phyloP scores from a whole-genome alignment of 176 grass and related monocot genomes.

The Juncus effusus region DNA sequence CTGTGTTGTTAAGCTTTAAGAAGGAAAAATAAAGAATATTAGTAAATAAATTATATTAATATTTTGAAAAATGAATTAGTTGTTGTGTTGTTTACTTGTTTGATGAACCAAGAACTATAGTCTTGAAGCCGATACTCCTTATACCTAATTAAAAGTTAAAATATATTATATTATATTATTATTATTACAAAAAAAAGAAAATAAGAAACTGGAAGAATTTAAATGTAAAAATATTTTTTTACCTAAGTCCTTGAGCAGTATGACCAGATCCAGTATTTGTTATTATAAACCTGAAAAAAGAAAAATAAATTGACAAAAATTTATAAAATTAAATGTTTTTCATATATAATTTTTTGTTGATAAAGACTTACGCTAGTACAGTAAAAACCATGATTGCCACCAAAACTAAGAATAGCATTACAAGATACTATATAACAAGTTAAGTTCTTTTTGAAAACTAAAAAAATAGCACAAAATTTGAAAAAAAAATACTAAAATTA shows the following conservation, averaged over 20 bases:
- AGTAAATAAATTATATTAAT: conserved; percentile 15
- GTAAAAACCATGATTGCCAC: conserved; percentile 91
- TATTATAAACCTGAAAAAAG: conserved; percentile 83
- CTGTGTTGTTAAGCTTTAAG: conserved; percentile 63
- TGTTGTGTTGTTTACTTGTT: conserved; percentile 48
- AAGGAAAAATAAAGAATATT: conserved; percentile 18
- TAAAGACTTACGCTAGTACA: conserved; percentile 75
- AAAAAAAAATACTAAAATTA: conserved; percentile 27
- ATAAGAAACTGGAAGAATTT: not conserved
- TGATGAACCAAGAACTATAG: conserved; percentile 95
- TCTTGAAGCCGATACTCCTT: conserved; percentile 94
- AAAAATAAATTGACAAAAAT: conserved; percentile 6
- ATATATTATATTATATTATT: too few species aligned
- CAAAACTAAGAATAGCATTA: conserved; percentile 70
- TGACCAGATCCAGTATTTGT: conserved; percentile 84
- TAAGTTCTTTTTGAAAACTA: conserved; percentile 42
- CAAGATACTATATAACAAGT: conserved; percentile 68
- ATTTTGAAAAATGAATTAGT: conserved; percentile 22
- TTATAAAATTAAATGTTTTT: conserved; percentile 11
- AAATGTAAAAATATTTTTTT: conserved; percentile 21
- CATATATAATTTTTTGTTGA: conserved; percentile 13
- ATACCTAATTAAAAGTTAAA: conserved; percentile 46
- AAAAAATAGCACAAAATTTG: conserved; percentile 9
- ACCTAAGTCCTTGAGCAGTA: conserved; percentile 68
- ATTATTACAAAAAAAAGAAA: not conserved